These are phyloP conservation scores for Apophysomyces sp. DNA, from an alignment of 371 early-diverging fungal species.

Conservation along the genomic window DNA sequence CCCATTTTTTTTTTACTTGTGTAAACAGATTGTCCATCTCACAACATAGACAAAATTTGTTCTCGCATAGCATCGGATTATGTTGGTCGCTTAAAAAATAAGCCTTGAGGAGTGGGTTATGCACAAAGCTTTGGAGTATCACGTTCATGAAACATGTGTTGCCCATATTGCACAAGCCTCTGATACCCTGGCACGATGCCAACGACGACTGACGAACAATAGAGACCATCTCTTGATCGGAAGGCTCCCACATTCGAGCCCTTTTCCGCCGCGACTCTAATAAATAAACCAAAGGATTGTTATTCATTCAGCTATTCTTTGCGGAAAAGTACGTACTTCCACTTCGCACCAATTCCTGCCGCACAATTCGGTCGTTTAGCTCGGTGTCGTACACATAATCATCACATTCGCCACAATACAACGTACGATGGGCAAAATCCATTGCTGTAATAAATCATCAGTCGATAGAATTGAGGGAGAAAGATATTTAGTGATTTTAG, in stretches of 20 bases:
- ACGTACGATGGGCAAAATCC: conserved; percentile 53
- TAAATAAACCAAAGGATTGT: not conserved
- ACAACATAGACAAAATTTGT: conserved; percentile 87
- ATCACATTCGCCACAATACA: conserved; percentile 79
- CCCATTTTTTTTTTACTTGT: conserved; percentile 53
- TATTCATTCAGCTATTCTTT: not conserved
- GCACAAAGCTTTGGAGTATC: conserved; percentile 87
- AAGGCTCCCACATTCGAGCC: conserved; percentile 33
- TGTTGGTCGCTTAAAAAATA: conserved; percentile 90
- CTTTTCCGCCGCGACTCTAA: conserved; percentile 28
- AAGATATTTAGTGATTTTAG: not conserved
- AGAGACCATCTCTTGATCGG: conserved; percentile 48
- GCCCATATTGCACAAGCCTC: conserved; percentile 93
- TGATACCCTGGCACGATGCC: conserved; percentile 68
- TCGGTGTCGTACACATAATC: conserved; percentile 88
- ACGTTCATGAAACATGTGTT: conserved; percentile 95
- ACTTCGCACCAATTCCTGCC: conserved; percentile 50
- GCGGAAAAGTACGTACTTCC: conserved; percentile 4
- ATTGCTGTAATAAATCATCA: conserved; percentile 17
- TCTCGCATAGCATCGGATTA: conserved; percentile 63
- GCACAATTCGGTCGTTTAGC: conserved; percentile 57
- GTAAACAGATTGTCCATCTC: conserved; percentile 83
- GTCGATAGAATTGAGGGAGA: not conserved
- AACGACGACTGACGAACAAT: conserved; percentile 51
- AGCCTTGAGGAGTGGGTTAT: conserved; percentile 86